Conservation (phyloP, 768 basidiomycete species). For the Collybiopsis confluens region DNA sequence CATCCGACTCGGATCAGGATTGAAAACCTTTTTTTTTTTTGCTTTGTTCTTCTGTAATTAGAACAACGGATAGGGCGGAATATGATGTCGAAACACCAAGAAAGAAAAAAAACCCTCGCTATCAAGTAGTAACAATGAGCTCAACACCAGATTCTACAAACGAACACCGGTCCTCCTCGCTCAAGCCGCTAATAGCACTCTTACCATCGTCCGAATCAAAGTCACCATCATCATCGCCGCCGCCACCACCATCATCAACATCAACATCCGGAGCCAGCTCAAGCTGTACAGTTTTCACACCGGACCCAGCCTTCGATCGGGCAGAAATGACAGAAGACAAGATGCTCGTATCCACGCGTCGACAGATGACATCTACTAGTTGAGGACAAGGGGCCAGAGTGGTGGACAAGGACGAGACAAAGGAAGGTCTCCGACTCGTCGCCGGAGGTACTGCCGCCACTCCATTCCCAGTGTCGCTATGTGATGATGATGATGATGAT, state of each 20-base stretch:
- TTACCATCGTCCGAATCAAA: neutral
- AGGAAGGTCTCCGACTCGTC: constrained; percentile 2
- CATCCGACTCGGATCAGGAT: too few species aligned
- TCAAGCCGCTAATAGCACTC: neutral
- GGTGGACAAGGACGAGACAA: neutral
- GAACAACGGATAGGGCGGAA: too few species aligned
- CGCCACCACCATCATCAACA: too few species aligned
- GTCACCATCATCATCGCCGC: neutral
- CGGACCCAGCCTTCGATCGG: constrained; percentile 1
- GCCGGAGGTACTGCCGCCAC: too few species aligned
- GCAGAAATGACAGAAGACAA: constrained; percentile 1
- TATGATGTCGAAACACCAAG: too few species aligned
- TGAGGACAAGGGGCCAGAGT: constrained; percentile 4
- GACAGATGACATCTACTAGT: neutral
- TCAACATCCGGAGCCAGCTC: too few species aligned
- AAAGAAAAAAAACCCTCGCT: neutral
- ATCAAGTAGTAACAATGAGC: too few species aligned
- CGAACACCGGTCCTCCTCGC: neutral
- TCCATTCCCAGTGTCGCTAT: too few species aligned
- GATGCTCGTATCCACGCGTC: neutral
- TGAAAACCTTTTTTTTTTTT: too few species aligned
- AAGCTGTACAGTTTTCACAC: neutral
- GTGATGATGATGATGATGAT: too few species aligned
- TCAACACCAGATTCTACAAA: neutral
- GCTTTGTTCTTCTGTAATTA: too few species aligned